Evolutionary conservation across 2,329 filamentous ascomycete genomes (phyloP), one percentile per base, ranked within the genome.

Genomic region (Stromatinia cepivora): DNA sequence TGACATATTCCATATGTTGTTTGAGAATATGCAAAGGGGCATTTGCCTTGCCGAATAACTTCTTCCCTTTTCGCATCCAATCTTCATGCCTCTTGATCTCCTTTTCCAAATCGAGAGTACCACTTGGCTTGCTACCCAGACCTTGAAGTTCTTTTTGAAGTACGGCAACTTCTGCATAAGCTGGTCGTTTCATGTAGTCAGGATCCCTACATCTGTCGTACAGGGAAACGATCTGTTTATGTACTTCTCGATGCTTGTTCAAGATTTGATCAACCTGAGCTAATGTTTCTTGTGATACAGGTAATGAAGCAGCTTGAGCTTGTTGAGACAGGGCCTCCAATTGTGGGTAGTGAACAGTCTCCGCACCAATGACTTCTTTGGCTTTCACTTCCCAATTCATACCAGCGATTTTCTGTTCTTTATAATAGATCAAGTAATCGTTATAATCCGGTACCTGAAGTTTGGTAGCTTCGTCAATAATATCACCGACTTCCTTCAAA

Each of bases 21-120:
- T 94, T 95, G 39, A 99, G 85, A 73, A 99, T 99, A 79, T 99
- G 95, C 17, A 99, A 84, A 1, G 95, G 95, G 1, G 95, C 95
- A 78, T 99, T 99, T 1, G 95, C 95, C 80, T 99, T 99, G 66
- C 95, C 95, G 77, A 99, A 99, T 0, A 99, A 82, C 79, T 97
- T 97, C 82, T 99, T 99, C 64, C 95, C 95, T 76, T 93, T 93
- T 45, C 95, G 88, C 94, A 99, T 99, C 95, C 95, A 99, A 79
- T 99, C 95, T 78, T 99, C 95, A 74, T 98, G 95, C 10, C 92
- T 89, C 78, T 95, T 97, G 73, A 95, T 91, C 79, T 98, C 93
- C 73, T 93, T 94, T 78, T 99, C 95, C 6, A 99, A 86, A 76
- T 99, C 95, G 46, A 96, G 86, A 0, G 94, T 97, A 2, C 95